phyloP scores from a whole-genome alignment of 345 rosid species.

The Noccaea bulbosa region DNA sequence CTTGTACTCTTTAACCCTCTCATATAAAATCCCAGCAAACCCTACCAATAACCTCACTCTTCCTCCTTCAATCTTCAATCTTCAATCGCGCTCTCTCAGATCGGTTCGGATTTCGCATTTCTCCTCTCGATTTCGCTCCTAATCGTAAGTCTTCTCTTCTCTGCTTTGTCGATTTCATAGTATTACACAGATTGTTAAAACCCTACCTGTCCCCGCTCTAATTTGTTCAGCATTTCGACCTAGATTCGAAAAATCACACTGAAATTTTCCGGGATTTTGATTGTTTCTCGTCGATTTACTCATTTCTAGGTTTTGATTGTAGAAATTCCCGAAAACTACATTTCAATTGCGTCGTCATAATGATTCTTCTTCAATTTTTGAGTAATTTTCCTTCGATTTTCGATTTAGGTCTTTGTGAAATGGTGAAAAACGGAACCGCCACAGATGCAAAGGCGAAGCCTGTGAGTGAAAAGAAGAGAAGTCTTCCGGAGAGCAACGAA shows the following conservation, averaged over 20 bases:
- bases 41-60: background rate
- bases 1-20: background rate
- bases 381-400: background rate
- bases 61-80: too few relatives aligned
- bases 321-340: background rate
- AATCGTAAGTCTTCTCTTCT: background rate
- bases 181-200: background rate
- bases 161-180: background rate
- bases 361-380: background rate
- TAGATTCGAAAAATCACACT: background rate
- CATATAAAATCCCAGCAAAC: background rate
- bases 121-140: constrained; percentile 11
- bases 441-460: background rate
- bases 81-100: too few relatives aligned
- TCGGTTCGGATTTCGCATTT: background rate
- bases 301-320: background rate
- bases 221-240: background rate
- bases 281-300: background rate
- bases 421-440: background rate
- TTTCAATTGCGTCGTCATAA: too few relatives aligned
- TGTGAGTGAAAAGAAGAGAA: constrained; percentile 43
- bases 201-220: background rate
- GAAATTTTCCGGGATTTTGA: background rate
- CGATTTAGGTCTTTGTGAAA: background rate
- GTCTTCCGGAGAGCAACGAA: constrained; percentile 37